Percentiles rank a stretch among this genome's conserved stretches.
Conservation (phyloP, 1,284 basidiomycete genomes). For the Ceratorhiza oryzae-sativae region DNA sequence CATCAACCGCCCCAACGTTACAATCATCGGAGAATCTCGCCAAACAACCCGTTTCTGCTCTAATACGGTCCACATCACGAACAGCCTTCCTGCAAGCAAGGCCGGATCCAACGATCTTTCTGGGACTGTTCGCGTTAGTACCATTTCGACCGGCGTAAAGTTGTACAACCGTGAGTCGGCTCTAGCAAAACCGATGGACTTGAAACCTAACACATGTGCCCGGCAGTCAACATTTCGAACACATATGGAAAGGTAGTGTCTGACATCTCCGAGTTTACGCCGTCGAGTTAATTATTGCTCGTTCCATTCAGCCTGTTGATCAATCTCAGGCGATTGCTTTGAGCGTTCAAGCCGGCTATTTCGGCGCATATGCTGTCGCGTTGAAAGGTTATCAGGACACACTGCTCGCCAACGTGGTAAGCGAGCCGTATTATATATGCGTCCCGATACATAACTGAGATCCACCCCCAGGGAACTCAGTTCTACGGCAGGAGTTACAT, state of each 20-base stretch:
- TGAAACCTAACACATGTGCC: background rate
- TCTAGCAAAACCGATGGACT: background rate
- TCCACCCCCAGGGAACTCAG: conserved; percentile 40
- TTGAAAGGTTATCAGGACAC: conserved; percentile 38
- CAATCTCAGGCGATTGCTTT: conserved; percentile 45
- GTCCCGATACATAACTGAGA: background rate
- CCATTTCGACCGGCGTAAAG: conserved; percentile 42
- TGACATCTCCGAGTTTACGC: background rate
- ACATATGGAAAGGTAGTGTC: conserved; percentile 41
- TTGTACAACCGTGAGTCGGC: conserved; percentile 32
- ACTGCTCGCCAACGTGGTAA: conserved; percentile 34
- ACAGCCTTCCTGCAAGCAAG: conserved; percentile 36
- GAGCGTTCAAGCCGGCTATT: conserved; percentile 41
- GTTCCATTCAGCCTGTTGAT: conserved; percentile 20
- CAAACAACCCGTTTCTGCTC: conserved; percentile 30
- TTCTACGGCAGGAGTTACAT: conserved; percentile 43
- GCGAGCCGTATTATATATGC: background rate
- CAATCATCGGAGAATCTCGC: conserved; percentile 43
- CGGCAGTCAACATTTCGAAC: conserved; percentile 43
- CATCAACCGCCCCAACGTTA: conserved; percentile 41
- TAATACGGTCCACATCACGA: conserved; percentile 43
- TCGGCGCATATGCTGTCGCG: conserved; percentile 36
- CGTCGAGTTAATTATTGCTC: background rate
- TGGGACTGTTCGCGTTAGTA: conserved; percentile 42
- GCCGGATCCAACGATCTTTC: conserved; percentile 44